Conservation (phyloP, 2,329 filamentous ascomycete genomes). For the Blumeria hordei region DNA sequence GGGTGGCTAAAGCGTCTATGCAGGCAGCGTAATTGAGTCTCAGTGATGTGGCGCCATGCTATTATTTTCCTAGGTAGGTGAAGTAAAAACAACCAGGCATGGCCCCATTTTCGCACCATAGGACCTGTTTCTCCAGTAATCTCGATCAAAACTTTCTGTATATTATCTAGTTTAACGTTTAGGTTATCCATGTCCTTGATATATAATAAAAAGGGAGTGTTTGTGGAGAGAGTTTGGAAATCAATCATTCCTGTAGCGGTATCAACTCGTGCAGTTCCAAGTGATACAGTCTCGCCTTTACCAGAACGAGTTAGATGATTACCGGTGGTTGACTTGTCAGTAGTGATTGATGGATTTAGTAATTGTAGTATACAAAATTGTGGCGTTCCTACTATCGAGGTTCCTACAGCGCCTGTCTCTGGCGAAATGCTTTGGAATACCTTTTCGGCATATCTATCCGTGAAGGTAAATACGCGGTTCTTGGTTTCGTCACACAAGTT, state of each 20-base stretch:
- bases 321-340: background rate
- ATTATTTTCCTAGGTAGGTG: no score
- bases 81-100: background rate
- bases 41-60: background rate
- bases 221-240: background rate
- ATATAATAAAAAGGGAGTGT: background rate
- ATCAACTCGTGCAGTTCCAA: background rate
- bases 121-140: background rate
- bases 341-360: background rate
- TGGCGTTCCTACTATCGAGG: background rate
- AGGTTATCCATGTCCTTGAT: background rate
- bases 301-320: background rate
- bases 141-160: constrained; percentile 1
- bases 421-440: no score
- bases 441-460: background rate
- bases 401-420: background rate
- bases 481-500: no score
- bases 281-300: background rate
- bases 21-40: background rate
- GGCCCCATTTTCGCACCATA: background rate
- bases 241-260: background rate
- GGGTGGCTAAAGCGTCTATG: background rate
- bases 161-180: background rate
- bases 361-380: background rate
- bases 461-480: no score